These are phyloP conservation scores for Chlorophyllum brunneum DNA, from an alignment of 768 basidiomycete genomes.

Conservation along the genomic window DNA sequence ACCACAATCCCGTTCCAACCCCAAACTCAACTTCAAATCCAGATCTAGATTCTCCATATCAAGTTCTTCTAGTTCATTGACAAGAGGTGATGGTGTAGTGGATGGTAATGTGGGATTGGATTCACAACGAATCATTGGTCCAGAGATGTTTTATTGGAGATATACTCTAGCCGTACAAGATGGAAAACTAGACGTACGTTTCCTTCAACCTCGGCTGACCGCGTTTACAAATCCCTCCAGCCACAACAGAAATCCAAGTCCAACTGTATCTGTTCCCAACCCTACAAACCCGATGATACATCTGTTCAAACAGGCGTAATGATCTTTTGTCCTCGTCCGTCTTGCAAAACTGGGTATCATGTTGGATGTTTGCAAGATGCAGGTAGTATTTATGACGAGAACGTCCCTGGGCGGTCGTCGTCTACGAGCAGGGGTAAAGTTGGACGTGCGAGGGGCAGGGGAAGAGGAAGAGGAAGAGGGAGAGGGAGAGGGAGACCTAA, in stretches of 20 bases:
- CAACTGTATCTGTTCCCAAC: slow-evolving; percentile 39
- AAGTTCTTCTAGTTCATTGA: neutral
- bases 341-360: slow-evolving; percentile 47
- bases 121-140: slow-evolving; percentile 37
- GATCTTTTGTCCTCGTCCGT: slow-evolving; percentile 55
- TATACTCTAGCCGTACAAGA: slow-evolving; percentile 36
- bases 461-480: neutral
- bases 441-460: neutral
- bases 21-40: neutral
- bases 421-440: neutral
- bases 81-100: neutral
- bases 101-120: slow-evolving; percentile 7
- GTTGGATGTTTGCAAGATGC: slow-evolving; percentile 36
- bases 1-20: neutral
- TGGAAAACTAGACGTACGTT: slow-evolving; percentile 32
- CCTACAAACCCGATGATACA: slow-evolving; percentile 41
- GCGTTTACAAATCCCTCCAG: slow-evolving; percentile 21
- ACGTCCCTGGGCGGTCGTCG: slow-evolving; percentile 17
- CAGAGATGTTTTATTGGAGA: slow-evolving; percentile 42
- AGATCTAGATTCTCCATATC: neutral
- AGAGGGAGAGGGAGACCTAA: neutral
- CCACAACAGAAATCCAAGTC: slow-evolving; percentile 34
- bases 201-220: neutral
- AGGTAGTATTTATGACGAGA: slow-evolving; percentile 10
- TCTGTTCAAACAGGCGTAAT: slow-evolving; percentile 27